These are phyloP conservation scores for Metschnikowia chrysomelidarum DNA, from an alignment of 805 yeast species.

Conservation along the genomic window DNA sequence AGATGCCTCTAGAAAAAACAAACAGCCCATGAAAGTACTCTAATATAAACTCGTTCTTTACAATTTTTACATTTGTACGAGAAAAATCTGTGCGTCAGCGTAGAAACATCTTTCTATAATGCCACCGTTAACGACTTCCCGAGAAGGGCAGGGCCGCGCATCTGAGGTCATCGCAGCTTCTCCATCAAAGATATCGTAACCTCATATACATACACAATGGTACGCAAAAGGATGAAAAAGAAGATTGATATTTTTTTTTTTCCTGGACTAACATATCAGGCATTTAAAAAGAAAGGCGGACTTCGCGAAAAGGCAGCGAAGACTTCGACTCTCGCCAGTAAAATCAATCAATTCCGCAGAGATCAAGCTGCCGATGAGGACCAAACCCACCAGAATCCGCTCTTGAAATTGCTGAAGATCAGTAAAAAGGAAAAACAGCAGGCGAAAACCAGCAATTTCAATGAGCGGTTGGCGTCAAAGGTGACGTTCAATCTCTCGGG, in stretches of 20 bases:
- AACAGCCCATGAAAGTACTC: no score
- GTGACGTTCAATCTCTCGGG: slow-evolving; percentile 35
- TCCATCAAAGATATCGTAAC: no score
- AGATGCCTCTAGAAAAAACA: no score
- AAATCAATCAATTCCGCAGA: slow-evolving; percentile 27
- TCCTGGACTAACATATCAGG: slow-evolving; percentile 2
- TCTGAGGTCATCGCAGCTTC: no score
- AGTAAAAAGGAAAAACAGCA: slow-evolving; percentile 53
- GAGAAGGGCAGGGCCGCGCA: no score
- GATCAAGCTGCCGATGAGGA: slow-evolving; percentile 15
- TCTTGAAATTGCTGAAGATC: slow-evolving; percentile 50
- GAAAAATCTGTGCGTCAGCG: no score
- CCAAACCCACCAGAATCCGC: slow-evolving; percentile 41
- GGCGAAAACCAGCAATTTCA: slow-evolving; percentile 38
- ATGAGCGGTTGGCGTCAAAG: slow-evolving; percentile 26
- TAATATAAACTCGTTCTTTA: no score
- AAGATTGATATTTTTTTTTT: neutral
- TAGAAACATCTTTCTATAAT: no score
- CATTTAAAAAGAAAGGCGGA: slow-evolving; percentile 34
- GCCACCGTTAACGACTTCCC: no score
- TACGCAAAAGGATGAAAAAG: neutral
- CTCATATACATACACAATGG: no score
- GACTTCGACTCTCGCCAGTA: slow-evolving; percentile 23
- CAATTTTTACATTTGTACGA: no score
- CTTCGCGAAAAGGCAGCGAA: slow-evolving; percentile 33